These are phyloP conservation scores for Jatropha multifida DNA, from an alignment of 441 rosid genomes.

Conservation along the genomic window DNA sequence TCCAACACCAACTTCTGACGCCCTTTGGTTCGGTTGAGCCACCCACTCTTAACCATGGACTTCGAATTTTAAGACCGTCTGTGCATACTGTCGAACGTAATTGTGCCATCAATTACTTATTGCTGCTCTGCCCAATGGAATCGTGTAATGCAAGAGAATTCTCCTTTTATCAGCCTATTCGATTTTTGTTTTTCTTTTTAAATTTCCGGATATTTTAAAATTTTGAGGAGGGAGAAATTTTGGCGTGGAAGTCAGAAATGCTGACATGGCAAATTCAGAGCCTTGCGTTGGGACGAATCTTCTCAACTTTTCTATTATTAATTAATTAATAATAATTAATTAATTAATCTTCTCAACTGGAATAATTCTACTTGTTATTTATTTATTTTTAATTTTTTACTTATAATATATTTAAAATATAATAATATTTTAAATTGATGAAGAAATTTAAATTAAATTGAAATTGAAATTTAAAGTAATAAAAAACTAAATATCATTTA, in stretches of 20 bases:
- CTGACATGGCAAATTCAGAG: slow-evolving; percentile 60
- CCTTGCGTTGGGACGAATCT: slow-evolving; percentile 29
- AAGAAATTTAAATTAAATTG: too few species aligned
- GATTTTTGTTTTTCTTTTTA: slow-evolving; percentile 2
- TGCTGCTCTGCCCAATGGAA: background rate
- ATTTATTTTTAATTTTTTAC: too few species aligned
- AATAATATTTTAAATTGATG: too few species aligned
- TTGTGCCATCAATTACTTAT: slow-evolving; percentile 53
- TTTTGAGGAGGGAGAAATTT: slow-evolving; percentile 42
- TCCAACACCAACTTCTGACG: slow-evolving; percentile 27
- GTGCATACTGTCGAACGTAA: slow-evolving; percentile 70
- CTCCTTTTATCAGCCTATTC: background rate
- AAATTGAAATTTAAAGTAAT: too few species aligned
- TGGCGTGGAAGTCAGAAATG: slow-evolving; percentile 41
- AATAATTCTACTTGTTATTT: too few species aligned
- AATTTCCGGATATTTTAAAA: slow-evolving; percentile 3
- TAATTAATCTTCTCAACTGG: too few species aligned
- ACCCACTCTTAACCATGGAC: slow-evolving; percentile 30
- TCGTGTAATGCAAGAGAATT: too few species aligned
- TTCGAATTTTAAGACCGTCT: slow-evolving; percentile 60
- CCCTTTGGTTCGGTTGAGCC: slow-evolving; percentile 24
- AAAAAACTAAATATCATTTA: too few species aligned
- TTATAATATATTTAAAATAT: too few species aligned
- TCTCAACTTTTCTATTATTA: too few species aligned
- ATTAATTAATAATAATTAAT: too few species aligned